Percentiles rank a stretch among this genome's conserved stretches.
Evolutionary conservation across 1,139 yeast species (phyloP).

Genomic region (Candida sojae): DNA sequence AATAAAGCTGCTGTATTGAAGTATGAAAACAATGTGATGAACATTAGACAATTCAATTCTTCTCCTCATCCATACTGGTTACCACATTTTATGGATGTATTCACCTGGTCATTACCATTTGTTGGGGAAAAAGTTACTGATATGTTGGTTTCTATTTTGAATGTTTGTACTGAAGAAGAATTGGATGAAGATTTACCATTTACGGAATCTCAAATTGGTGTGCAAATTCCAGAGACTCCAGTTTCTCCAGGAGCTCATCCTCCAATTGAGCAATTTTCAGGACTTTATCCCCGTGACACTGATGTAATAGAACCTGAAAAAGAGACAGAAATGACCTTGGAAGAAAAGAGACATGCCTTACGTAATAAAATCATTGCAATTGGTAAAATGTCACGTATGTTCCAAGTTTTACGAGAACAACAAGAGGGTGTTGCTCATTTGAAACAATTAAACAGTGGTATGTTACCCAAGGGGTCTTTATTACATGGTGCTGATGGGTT

Average conservation of each 20-base stretch:
- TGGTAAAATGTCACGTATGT: conserved; percentile 94
- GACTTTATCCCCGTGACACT: no score
- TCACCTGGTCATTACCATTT: conserved; percentile 96
- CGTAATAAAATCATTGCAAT: conserved; percentile 92
- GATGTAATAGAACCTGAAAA: conserved; percentile 5
- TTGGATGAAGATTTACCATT: conserved; percentile 71
- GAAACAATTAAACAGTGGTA: conserved; percentile 64
- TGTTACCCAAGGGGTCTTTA: conserved; percentile 84
- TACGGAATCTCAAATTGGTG: conserved; percentile 18
- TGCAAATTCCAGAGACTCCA: conserved; percentile 4
- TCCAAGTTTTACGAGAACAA: conserved; percentile 84
- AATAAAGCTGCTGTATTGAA: conserved; percentile 95
- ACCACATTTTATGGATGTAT: conserved; percentile 96
- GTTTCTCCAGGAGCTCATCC: conserved; percentile 14
- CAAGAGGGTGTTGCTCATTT: conserved; percentile 84
- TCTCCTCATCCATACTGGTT: conserved; percentile 97
- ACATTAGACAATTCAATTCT: conserved; percentile 89
- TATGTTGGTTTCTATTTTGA: conserved; percentile 85
- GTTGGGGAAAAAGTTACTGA: conserved; percentile 97
- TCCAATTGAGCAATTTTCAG: conserved; percentile 11
- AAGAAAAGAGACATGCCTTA: conserved; percentile 60
- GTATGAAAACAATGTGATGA: conserved; percentile 90
- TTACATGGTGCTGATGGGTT: conserved; percentile 83
- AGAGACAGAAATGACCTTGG: conserved; percentile 28
- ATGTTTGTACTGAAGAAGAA: conserved; percentile 95